phyloP scores from a whole-genome alignment of 208 protist genomes.

The Phytomonas francai region DNA sequence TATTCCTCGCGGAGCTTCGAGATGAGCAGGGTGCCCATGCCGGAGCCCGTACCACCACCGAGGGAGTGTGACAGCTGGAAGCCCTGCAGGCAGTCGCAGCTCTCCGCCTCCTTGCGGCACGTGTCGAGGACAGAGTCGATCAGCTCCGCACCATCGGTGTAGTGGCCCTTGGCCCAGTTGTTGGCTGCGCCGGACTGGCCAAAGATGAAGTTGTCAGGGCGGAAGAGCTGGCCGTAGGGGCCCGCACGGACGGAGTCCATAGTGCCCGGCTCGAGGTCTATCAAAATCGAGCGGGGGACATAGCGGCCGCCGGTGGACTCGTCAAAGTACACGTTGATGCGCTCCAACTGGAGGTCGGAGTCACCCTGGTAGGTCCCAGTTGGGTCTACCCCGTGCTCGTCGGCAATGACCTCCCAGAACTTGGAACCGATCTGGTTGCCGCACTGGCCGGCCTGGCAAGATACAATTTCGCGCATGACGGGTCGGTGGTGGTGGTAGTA shows the following conservation, averaged over 20 bases:
- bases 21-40: conserved; percentile 97
- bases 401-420: conserved; percentile 77
- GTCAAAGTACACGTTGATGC: conserved; percentile 98
- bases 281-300: conserved; percentile 72
- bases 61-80: conserved; percentile 98
- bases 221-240: conserved; percentile 89
- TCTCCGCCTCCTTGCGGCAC: conserved; percentile 97
- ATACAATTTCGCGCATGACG: conserved; percentile 78
- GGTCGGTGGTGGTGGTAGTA: conserved; percentile 11
- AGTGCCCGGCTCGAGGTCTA: conserved; percentile 92
- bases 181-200: conserved; percentile 97
- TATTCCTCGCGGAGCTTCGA: conserved; percentile 98
- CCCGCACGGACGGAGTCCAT: conserved; percentile 95
- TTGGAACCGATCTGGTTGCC: conserved; percentile 79
- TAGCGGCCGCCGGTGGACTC: conserved; percentile 90
- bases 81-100: conserved; percentile 97
- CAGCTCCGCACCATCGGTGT: conserved; percentile 98
- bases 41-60: conserved; percentile 96
- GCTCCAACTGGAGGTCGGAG: conserved; percentile 95
- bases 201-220: conserved; percentile 98
- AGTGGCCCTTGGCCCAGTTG: conserved; percentile 99
- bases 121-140: conserved; percentile 96
- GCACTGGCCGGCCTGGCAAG: conserved; percentile 67
- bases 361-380: conserved; percentile 89
- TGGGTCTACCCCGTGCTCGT: conserved; percentile 87